Base-by-base conservation (phyloP, 2,329 filamentous ascomycete genomes). In the Acrodontium crateriforme region DNA sequence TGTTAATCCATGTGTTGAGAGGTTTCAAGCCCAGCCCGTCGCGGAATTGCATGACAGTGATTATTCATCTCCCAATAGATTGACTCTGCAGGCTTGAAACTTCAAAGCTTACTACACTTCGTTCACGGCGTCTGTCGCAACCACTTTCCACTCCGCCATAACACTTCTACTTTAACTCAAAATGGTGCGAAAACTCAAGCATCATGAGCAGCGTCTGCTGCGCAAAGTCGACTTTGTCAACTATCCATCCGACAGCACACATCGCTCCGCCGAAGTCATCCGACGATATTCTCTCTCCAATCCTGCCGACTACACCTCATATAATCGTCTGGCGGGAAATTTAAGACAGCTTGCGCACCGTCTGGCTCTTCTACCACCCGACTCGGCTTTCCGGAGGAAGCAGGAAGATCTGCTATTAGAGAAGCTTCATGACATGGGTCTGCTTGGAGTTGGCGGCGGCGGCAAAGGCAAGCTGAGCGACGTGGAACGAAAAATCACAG, bases 151-250 rank as follows among this genome's bases (percentile, higher is more conserved):
- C n/a, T n/a, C n/a, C n/a, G n/a, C n/a, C n/a, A n/a, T n/a, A n/a
- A n/a, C n/a, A n/a, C n/a, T n/a, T n/a, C n/a, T n/a, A n/a, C n/a
- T n/a, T n/a, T n/a, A n/a, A n/a, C n/a, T n/a, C n/a, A 68, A 42
- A 14, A 95, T 95, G 89, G 83, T 92, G 44, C 78, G 89, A 46
- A 84, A 92, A 65, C 74, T 98, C 52, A 95, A 94, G 62, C 73
- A 92, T 60, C 87, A 94, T 60, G 89, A 98, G 74, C 74, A 89
- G 54, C 91, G 89, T 69, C 78, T 95, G 52, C 72, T 95, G 41
- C 67, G 70, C 47, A 87, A 87, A 53, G 84, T 89, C 58, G 85
- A 98, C 62, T 92, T 98, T 60, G 76, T 85, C 54, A 89, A 78
- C 50, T 54, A 54, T 30, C 89, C 89, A 59, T 75, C 75, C 49